These are phyloP conservation scores for Camelina neglecta DNA, from an alignment of 345 rosid genomes.

Conservation along the genomic window DNA sequence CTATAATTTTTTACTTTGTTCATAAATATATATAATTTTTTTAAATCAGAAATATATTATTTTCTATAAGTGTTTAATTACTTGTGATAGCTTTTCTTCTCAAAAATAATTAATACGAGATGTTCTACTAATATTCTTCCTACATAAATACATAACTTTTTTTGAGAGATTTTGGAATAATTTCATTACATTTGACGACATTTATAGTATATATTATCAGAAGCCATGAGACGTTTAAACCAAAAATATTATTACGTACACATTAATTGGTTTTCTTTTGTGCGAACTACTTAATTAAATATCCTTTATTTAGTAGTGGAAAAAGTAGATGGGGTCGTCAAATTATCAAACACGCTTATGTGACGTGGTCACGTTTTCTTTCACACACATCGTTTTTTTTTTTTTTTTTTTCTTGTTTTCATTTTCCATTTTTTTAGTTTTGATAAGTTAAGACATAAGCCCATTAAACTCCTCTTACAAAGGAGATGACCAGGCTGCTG, in stretches of 20 bases:
- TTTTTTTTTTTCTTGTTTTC: neutral
- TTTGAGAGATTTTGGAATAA: neutral
- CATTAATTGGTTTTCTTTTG: neutral
- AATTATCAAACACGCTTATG: neutral
- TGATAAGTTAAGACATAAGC: neutral
- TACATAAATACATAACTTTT: neutral
- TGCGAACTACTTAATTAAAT: neutral
- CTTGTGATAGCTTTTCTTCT: neutral
- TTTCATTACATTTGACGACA: neutral
- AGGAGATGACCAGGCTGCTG: too few species aligned
- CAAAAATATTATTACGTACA: too few species aligned
- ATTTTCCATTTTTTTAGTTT: neutral
- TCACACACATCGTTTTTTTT: neutral
- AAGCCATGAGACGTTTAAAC: neutral
- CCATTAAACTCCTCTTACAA: neutral
- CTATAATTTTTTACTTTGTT: neutral
- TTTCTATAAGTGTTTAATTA: neutral
- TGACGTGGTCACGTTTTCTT: conserved; percentile 28
- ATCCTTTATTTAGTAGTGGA: conserved; percentile 8
- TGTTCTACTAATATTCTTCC: neutral
- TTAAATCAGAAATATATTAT: neutral
- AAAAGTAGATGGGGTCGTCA: conserved; percentile 23
- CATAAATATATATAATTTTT: too few species aligned
- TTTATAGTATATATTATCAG: neutral
- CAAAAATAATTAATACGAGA: neutral